Evolutionary conservation across 495 filamentous ascomycete genomes (phyloP).

Genomic region (Penicillium longicatenatum): DNA sequence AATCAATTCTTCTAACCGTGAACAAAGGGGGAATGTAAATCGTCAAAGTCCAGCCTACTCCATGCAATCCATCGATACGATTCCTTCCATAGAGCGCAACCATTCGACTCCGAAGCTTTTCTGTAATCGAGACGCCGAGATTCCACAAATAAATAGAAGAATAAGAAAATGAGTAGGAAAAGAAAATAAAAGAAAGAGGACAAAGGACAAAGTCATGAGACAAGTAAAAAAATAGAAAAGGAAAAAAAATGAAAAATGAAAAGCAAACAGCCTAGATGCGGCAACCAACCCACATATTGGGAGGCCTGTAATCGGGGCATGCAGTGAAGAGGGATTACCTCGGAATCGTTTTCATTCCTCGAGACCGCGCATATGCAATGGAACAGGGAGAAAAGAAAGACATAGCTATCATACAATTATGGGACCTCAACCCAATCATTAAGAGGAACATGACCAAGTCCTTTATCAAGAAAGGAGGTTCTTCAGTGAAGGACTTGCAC

Average conservation of each 20-base stretch:
- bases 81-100: slow-evolving; percentile 8
- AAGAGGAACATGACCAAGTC: slow-evolving; percentile 3
- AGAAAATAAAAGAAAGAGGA: slow-evolving; percentile 8
- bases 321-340: not conserved
- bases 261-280: slow-evolving; percentile 10
- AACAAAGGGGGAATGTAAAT: slow-evolving; percentile 22
- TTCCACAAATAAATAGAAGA: slow-evolving; percentile 12
- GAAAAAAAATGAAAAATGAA: too few species aligned
- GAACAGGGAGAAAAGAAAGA: slow-evolving; percentile 25
- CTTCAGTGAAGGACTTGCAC: slow-evolving; percentile 73
- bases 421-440: slow-evolving; percentile 1
- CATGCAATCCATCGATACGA: slow-evolving; percentile 28
- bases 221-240: too few species aligned
- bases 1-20: slow-evolving; percentile 27
- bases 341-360: slow-evolving; percentile 23
- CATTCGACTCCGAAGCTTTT: slow-evolving; percentile 14
- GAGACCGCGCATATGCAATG: slow-evolving; percentile 28
- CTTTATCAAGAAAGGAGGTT: slow-evolving; percentile 65
- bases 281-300: not conserved
- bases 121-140: slow-evolving; percentile 28
- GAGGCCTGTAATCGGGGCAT: not conserved
- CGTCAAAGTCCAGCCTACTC: slow-evolving; percentile 29
- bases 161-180: not conserved
- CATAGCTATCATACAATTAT: slow-evolving; percentile 31
- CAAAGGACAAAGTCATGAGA: slow-evolving; percentile 9